A percentile compares a stretch with the other conserved stretches of the same genome.
These are phyloP conservation scores for Penicillium ochrochloron DNA, from an alignment of 495 filamentous ascomycete genomes.

Conservation along the genomic window DNA sequence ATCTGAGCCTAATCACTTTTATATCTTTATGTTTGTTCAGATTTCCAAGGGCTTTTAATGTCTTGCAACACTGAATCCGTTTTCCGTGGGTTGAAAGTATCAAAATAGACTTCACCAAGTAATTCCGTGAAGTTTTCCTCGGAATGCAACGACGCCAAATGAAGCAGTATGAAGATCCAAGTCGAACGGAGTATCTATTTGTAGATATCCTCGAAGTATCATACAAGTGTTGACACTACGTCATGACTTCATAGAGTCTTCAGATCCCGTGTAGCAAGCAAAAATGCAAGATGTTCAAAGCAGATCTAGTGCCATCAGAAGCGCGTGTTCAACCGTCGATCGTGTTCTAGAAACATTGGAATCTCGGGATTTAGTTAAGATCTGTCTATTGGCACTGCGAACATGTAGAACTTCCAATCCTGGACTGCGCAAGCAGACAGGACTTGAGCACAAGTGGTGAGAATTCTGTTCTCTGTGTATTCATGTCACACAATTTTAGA, in stretches of 20 bases:
- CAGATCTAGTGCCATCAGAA: not conserved
- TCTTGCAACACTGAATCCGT: not conserved
- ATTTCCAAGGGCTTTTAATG: not conserved
- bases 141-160: constrained; percentile 18
- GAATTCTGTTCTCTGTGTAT: not conserved
- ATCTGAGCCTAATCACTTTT: not conserved
- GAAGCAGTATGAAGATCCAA: not conserved
- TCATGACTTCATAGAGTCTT: constrained; percentile 22
- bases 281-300: not conserved
- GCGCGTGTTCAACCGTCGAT: constrained; percentile 11
- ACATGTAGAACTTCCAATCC: not conserved
- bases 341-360: constrained; percentile 10
- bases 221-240: constrained; percentile 20
- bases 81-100: not conserved
- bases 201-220: constrained; percentile 18
- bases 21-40: not conserved
- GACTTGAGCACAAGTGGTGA: not conserved
- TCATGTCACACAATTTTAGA: not conserved
- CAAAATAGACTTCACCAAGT: not conserved
- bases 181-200: not conserved
- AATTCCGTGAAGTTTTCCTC: not conserved
- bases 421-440: not conserved
- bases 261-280: not conserved
- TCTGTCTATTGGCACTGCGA: not conserved
- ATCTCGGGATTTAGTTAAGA: not conserved